Evolutionary conservation across 75 land plant species (phyloP), one percentile per base, ranked within the genome.

Genomic region (Pseudotsuga menziesii): DNA sequence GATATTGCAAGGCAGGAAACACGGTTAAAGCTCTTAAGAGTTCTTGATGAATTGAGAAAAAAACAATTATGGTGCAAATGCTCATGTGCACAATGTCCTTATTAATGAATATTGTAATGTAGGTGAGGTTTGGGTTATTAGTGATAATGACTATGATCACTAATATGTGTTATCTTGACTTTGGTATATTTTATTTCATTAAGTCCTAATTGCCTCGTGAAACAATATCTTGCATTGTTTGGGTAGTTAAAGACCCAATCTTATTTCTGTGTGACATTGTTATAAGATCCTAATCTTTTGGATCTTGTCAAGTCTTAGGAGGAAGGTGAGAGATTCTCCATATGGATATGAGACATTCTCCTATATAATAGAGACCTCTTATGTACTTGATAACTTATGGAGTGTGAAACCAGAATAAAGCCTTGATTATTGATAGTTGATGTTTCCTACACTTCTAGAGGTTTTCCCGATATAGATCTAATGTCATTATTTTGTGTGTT

Each of bases 91-190:
- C 67, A 88, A 86, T 75, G 81, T 83, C 48, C 76, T 90, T 78
- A 83, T 90, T 25, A 90, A 90, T 72, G 92, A 89, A 55, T 90
- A 71, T 66, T 86, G 87, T 57, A 85, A 79, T 57, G 74, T 72
- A 79, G 85, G 91, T 39, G 41, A 39, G 41, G 41, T 39, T 39
- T 39, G 41, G 41, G 41, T 61, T 54, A 67, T 60, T 17, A 23
- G 22, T 15, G 58, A 35, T 26, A 67, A 41, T 17, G 62, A 55
- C 6, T 77, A 63, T n/a, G 41, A 63, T 9, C 55, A 77, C 62
- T 63, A 60, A 16, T 61, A 11, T 62, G 54, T 63, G 8, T 77
- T 39, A 23, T 60, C 55, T 39, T 61, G 27, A 16, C 63, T 77
- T 52, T 60, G 60, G 8, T 56, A 77, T 62, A 67, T 63, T 27